A percentile compares a stretch with the other conserved stretches of the same genome.
Conservation (phyloP, 441 rosid species). For the Metrosideros polymorpha region DNA sequence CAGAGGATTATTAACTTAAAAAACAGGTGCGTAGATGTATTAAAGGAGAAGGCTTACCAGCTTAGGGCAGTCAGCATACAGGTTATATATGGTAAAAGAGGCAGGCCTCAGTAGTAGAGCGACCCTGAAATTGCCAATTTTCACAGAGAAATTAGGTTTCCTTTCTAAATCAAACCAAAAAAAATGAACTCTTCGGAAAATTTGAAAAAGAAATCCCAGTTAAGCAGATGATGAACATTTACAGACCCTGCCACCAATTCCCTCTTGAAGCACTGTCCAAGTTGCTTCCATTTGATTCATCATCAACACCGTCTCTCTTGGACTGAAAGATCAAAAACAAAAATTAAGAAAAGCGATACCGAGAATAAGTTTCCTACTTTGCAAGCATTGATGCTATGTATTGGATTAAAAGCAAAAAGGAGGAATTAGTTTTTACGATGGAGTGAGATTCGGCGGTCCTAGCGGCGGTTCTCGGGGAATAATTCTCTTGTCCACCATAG, state of each 20-base stretch:
- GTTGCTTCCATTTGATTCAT: conserved; percentile 41
- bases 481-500: conserved; percentile 91
- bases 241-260: conserved; percentile 93
- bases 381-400: not conserved
- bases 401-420: not conserved
- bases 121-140: not conserved
- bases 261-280: conserved; percentile 62
- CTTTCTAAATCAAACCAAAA: not conserved
- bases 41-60: not conserved
- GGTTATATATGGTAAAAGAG: not conserved
- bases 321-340: conserved; percentile 6
- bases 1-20: not conserved
- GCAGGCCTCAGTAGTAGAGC: not conserved
- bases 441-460: conserved; percentile 19
- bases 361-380: not conserved
- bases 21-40: not conserved
- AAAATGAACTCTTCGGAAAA: not conserved
- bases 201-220: not conserved
- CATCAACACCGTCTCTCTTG: conserved; percentile 30
- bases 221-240: not conserved
- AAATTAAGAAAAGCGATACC: not conserved
- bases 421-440: conserved; percentile 4
- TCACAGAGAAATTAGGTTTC: not conserved
- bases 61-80: not conserved
- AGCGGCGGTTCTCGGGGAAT: conserved; percentile 34